A percentile compares a stretch with the other conserved stretches of the same genome.
Evolutionary conservation across 306 rosid genomes (phyloP).

Genomic region (Senna siamea): DNA sequence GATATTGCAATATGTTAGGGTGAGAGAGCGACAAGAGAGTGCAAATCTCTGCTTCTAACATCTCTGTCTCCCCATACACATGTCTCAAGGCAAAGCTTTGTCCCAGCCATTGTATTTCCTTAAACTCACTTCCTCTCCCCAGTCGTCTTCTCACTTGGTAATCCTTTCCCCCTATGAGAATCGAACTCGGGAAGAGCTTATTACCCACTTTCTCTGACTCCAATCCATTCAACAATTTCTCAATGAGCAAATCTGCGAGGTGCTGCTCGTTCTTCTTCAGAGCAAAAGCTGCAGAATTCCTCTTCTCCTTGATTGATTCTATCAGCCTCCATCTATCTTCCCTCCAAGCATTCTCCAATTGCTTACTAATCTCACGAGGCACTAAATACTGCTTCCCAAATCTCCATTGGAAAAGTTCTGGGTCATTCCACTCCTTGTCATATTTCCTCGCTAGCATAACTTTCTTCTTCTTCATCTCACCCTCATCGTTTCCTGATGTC

Average conservation of each 20-base stretch:
- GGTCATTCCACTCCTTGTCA: slow-evolving; percentile 81
- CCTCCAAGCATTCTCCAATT: slow-evolving; percentile 65
- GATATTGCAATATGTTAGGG: slow-evolving; percentile 71
- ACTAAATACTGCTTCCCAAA: slow-evolving; percentile 94
- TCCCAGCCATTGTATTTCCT: slow-evolving; percentile 95
- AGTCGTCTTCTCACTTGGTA: slow-evolving; percentile 69
- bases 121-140: slow-evolving; percentile 63
- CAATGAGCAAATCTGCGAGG: slow-evolving; percentile 57
- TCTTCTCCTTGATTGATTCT: slow-evolving; percentile 67
- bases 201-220: slow-evolving; percentile 46
- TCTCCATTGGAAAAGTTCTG: slow-evolving; percentile 78
- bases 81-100: slow-evolving; percentile 73
- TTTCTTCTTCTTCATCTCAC: slow-evolving; percentile 74
- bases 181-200: slow-evolving; percentile 54
- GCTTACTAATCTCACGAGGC: slow-evolving; percentile 58
- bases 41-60: slow-evolving; percentile 53
- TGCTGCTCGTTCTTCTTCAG: slow-evolving; percentile 56
- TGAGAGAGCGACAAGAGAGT: slow-evolving; percentile 70
- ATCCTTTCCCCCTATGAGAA: slow-evolving; percentile 63
- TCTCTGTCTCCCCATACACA: slow-evolving; percentile 59
- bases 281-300: slow-evolving; percentile 1
- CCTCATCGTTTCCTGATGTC: slow-evolving; percentile 66
- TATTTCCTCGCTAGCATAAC: slow-evolving; percentile 63
- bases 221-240: slow-evolving; percentile 51
- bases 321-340: slow-evolving; percentile 82